phyloP scores from a whole-genome alignment of 805 yeast genomes.

The Ogataea ganodermae region DNA sequence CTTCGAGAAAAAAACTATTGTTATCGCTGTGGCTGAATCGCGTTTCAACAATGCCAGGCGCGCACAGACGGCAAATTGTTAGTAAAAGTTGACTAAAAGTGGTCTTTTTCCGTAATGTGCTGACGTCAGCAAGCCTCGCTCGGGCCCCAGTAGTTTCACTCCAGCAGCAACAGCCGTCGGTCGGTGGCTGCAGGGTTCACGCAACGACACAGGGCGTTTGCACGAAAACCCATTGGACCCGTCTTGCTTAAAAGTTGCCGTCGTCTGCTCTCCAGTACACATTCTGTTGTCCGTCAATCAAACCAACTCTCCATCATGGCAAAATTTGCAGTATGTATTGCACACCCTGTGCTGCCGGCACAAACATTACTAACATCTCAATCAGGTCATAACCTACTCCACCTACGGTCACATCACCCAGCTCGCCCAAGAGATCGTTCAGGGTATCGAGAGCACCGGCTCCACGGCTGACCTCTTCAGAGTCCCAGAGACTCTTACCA shows the following conservation, averaged over 20 bases:
- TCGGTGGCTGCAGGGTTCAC: neutral
- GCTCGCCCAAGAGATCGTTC: slow-evolving; percentile 65
- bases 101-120: neutral
- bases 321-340: slow-evolving; percentile 15
- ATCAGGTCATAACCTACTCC: slow-evolving; percentile 61
- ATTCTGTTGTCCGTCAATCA: neutral
- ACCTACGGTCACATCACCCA: slow-evolving; percentile 73
- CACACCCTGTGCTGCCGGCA: neutral
- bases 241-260: neutral
- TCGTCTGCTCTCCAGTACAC: neutral
- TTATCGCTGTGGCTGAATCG: neutral
- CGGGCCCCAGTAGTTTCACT: neutral
- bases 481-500: slow-evolving; percentile 73
- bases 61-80: neutral
- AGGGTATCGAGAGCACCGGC: slow-evolving; percentile 73
- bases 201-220: neutral
- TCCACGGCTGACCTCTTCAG: slow-evolving; percentile 68
- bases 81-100: slow-evolving; percentile 1
- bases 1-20: neutral
- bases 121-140: neutral
- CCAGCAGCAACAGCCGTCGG: neutral
- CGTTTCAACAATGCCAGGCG: neutral
- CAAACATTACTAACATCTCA: neutral
- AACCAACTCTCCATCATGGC: slow-evolving; percentile 8
- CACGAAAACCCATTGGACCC: neutral